Evolutionary conservation across 2,329 filamentous ascomycete species (phyloP).

Genomic region (Cyanodermella asteris): DNA sequence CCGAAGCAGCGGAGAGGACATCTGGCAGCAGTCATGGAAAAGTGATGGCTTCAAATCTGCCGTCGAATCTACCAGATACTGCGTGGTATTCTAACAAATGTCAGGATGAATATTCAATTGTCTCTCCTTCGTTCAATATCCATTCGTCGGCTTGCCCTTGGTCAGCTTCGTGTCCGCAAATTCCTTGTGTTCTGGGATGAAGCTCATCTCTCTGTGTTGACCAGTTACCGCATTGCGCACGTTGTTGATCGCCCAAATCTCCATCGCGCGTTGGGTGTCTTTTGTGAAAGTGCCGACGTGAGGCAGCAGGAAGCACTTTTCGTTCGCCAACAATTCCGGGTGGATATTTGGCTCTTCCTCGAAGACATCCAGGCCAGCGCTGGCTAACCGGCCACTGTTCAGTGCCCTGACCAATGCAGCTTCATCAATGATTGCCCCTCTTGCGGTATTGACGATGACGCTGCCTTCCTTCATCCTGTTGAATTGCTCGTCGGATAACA

Average conservation of each 20-base stretch:
- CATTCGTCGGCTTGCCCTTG: too few species aligned
- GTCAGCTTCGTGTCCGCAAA: neutral
- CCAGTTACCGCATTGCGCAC: constrained; percentile 42
- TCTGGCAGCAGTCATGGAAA: too few species aligned
- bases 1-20: too few species aligned
- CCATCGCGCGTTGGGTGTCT: constrained; percentile 36
- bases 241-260: constrained; percentile 54
- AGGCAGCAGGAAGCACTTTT: constrained; percentile 51
- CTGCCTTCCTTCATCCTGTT: constrained; percentile 56
- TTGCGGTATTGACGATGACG: constrained; percentile 62
- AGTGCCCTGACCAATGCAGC: constrained; percentile 55
- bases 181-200: neutral
- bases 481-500: constrained; percentile 51
- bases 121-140: too few species aligned
- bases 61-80: too few species aligned
- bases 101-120: too few species aligned
- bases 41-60: too few species aligned
- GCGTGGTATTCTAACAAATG: too few species aligned
- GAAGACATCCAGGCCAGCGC: constrained; percentile 59
- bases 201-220: too few species aligned
- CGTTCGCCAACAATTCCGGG: constrained; percentile 47
- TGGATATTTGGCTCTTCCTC: constrained; percentile 63
- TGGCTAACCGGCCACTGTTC: constrained; percentile 44
- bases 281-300: constrained; percentile 70
- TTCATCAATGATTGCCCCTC: constrained; percentile 66